Evolutionary conservation across 2,329 filamentous ascomycete species (phyloP).

Genomic region (Thielaviopsis populi): DNA sequence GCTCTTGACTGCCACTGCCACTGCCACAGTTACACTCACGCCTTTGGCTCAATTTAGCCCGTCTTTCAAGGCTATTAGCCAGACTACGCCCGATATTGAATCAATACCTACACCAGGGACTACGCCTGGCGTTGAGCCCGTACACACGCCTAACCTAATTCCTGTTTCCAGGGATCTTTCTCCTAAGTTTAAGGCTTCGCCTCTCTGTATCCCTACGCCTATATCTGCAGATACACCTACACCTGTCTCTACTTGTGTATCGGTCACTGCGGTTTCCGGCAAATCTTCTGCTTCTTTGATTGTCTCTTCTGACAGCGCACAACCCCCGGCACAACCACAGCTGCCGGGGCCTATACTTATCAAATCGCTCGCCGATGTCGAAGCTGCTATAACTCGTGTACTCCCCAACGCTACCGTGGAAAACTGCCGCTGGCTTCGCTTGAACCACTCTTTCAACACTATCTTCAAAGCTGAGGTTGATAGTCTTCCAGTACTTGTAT

Average conservation of each 20-base stretch:
- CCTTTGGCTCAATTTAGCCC: neutral
- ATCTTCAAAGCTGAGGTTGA: conserved; percentile 14
- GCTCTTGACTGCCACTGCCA: neutral
- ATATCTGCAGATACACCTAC: neutral
- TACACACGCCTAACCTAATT: neutral
- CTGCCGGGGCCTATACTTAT: conserved; percentile 11
- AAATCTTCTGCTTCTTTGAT: neutral
- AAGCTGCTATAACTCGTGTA: conserved; percentile 25
- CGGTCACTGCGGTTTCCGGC: neutral
- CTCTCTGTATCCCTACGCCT: neutral
- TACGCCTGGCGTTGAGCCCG: too few species aligned
- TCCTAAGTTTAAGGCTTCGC: neutral
- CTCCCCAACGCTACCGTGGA: conserved; percentile 24
- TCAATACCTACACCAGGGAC: neutral
- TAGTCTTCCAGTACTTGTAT: conserved; percentile 13
- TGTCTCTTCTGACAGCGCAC: conserved; percentile 10
- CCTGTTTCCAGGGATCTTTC: neutral
- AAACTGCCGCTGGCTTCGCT: conserved; percentile 18
- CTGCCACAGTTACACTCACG: neutral
- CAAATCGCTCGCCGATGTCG: conserved; percentile 17
- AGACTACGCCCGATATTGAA: neutral
- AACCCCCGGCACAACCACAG: neutral
- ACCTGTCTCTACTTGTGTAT: neutral
- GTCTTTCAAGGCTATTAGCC: neutral
- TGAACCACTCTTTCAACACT: conserved; percentile 13